Percentiles rank a stretch among this genome's conserved stretches.
These are phyloP conservation scores for Russula sp. DNA, from an alignment of 768 basidiomycete species.

Conservation along the genomic window DNA sequence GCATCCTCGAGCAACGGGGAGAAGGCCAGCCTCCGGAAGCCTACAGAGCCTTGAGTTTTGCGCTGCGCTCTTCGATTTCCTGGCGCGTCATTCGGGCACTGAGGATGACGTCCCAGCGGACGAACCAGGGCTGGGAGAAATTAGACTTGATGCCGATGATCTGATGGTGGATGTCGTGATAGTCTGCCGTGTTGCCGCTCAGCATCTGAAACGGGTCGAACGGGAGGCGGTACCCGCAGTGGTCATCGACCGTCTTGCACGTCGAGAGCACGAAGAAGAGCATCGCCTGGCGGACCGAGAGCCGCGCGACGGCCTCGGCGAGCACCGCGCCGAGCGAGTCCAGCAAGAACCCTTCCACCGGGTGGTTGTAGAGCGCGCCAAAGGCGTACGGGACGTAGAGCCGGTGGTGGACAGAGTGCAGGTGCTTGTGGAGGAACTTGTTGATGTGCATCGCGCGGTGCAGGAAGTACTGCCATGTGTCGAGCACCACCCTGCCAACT, in stretches of 20 bases:
- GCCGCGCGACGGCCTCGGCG: slow-evolving; percentile 60
- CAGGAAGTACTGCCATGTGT: slow-evolving; percentile 97
- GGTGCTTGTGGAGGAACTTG: slow-evolving; percentile 84
- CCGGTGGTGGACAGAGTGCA: slow-evolving; percentile 93
- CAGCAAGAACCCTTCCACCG: slow-evolving; percentile 86
- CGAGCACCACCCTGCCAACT: slow-evolving; percentile 77
- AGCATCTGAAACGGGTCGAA: slow-evolving; percentile 89
- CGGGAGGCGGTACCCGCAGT: slow-evolving; percentile 85
- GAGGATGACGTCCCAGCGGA: slow-evolving; percentile 86
- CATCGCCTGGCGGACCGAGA: slow-evolving; percentile 78
- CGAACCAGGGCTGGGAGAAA: slow-evolving; percentile 96
- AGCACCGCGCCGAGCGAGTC: slow-evolving; percentile 77
- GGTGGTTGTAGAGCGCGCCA: slow-evolving; percentile 96
- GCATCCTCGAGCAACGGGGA: no score
- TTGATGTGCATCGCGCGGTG: slow-evolving; percentile 90
- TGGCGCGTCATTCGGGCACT: slow-evolving; percentile 77
- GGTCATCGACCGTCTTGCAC: slow-evolving; percentile 92
- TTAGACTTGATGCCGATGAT: slow-evolving; percentile 89
- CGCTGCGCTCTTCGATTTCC: slow-evolving; percentile 49
- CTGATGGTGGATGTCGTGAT: slow-evolving; percentile 98
- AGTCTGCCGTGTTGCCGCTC: slow-evolving; percentile 87
- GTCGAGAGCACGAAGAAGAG: slow-evolving; percentile 74
- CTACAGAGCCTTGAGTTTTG: slow-evolving; percentile 13
- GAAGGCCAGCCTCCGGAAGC: background rate
- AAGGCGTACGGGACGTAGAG: slow-evolving; percentile 97